Percentiles rank a stretch among this genome's conserved stretches.
Conservation (phyloP, 2,329 filamentous ascomycete genomes). For the Colletotrichum truncatum region DNA sequence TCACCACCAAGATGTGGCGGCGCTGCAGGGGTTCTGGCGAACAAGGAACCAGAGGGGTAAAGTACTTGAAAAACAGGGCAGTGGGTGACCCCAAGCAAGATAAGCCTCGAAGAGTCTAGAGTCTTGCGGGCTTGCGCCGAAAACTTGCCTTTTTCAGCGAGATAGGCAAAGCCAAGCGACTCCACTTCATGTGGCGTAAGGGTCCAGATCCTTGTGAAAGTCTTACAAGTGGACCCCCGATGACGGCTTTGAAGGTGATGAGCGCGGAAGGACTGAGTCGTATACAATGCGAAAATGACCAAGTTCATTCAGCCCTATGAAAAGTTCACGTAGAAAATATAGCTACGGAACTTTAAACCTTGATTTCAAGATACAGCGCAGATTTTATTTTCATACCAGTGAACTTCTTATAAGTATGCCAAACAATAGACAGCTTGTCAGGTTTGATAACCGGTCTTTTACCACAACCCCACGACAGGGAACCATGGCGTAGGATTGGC, state of each 20-base stretch:
- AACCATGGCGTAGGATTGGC: conserved; percentile 1
- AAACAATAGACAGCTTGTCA: background rate
- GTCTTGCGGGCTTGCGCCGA: background rate
- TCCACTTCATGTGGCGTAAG: background rate
- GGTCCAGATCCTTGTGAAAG: conserved; percentile 13
- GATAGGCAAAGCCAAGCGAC: background rate
- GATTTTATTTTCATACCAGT: background rate
- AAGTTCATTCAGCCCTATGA: conserved; percentile 1
- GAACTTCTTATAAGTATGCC: no score
- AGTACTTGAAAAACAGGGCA: background rate
- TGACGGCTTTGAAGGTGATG: background rate
- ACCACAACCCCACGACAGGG: background rate
- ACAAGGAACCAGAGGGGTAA: background rate
- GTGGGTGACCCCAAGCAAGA: background rate
- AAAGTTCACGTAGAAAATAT: background rate
- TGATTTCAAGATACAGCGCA: background rate
- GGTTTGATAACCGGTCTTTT: background rate
- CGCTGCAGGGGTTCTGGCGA: background rate
- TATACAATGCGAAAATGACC: background rate
- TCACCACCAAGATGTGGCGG: conserved; percentile 19
- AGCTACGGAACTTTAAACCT: background rate
- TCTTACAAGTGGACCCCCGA: conserved; percentile 8
- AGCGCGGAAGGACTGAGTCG: no score
- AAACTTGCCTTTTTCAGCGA: background rate
- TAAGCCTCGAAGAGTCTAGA: background rate